Percentiles rank a stretch among this genome's conserved stretches.
These are phyloP conservation scores for Thielaviopsis punctulata DNA, from an alignment of 2,329 filamentous ascomycete genomes.

Conservation along the genomic window DNA sequence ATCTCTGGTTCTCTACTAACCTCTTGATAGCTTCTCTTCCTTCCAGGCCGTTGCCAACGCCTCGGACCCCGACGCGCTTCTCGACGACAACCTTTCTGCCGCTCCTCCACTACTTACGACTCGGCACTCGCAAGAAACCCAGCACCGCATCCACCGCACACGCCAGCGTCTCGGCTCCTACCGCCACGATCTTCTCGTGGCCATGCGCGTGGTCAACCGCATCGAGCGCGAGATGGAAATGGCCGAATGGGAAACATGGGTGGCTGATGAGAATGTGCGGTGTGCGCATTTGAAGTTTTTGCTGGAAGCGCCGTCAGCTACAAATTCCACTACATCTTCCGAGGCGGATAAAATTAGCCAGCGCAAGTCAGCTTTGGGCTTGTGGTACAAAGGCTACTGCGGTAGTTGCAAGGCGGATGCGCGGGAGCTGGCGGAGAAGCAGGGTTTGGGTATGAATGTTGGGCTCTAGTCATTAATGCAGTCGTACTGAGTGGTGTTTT, in stretches of 20 bases:
- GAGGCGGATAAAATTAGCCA: slow-evolving; percentile 18
- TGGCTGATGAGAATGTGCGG: slow-evolving; percentile 57
- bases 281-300: slow-evolving; percentile 42
- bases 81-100: slow-evolving; percentile 28
- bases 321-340: slow-evolving; percentile 13
- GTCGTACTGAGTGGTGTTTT: too few relatives aligned
- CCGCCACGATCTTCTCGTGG: slow-evolving; percentile 78
- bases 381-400: slow-evolving; percentile 38
- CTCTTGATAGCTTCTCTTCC: slow-evolving; percentile 34
- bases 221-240: slow-evolving; percentile 74
- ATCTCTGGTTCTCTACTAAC: background rate
- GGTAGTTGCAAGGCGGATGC: slow-evolving; percentile 36
- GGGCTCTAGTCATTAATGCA: background rate
- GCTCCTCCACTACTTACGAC: slow-evolving; percentile 28
- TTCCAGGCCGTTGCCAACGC: slow-evolving; percentile 42
- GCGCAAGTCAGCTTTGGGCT: slow-evolving; percentile 22
- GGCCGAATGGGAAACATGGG: slow-evolving; percentile 88
- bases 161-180: slow-evolving; percentile 69
- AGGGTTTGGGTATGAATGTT: background rate
- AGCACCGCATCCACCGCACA: slow-evolving; percentile 56
- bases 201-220: slow-evolving; percentile 74
- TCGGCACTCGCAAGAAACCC: slow-evolving; percentile 23
- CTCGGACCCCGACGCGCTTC: slow-evolving; percentile 39
- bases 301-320: background rate
- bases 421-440: slow-evolving; percentile 17